phyloP scores from a whole-genome alignment of 2,329 filamentous ascomycete species.

The Alternaria solani region DNA sequence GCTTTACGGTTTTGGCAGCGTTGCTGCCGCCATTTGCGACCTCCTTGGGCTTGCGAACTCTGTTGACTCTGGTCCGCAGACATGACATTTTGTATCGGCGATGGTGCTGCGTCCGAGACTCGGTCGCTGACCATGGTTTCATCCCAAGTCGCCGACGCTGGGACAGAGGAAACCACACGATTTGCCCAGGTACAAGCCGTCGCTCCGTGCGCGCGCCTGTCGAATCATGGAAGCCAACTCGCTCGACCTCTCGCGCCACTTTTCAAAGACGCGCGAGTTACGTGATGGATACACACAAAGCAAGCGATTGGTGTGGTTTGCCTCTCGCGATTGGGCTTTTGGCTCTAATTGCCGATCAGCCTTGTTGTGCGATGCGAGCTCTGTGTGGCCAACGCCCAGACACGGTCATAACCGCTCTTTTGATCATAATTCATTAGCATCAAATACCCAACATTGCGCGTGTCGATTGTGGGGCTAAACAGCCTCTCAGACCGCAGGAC shows the following conservation, averaged over 20 bases:
- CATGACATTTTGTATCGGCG: constrained; percentile 21
- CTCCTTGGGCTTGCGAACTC: neutral
- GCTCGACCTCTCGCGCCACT: constrained; percentile 37
- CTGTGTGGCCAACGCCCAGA: constrained; percentile 23
- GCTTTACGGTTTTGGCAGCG: constrained; percentile 2
- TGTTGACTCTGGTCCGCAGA: neutral
- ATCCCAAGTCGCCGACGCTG: constrained; percentile 32
- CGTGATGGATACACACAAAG: constrained; percentile 27
- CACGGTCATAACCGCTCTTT: constrained; percentile 19
- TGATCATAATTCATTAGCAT: constrained; percentile 31
- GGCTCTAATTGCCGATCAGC: constrained; percentile 34
- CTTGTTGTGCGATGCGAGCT: constrained; percentile 14
- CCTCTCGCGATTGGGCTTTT: constrained; percentile 29
- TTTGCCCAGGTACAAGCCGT: constrained; percentile 31
- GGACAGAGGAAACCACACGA: constrained; percentile 30
- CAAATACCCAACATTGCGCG: constrained; percentile 46
- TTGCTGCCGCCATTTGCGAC: constrained; percentile 9
- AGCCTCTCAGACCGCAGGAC: constrained; percentile 34
- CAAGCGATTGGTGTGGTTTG: constrained; percentile 22
- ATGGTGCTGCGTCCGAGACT: constrained; percentile 44
- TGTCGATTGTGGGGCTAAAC: constrained; percentile 41
- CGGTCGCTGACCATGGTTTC: constrained; percentile 36
- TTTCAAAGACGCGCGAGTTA: constrained; percentile 46
- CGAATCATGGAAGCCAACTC: constrained; percentile 42
- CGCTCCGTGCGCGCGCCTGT: constrained; percentile 40